A percentile compares a stretch with the other conserved stretches of the same genome.
Evolutionary conservation across 225 moss, liverwort and hornwort species (phyloP).

Genomic region (Antitrichia curtipendula): DNA sequence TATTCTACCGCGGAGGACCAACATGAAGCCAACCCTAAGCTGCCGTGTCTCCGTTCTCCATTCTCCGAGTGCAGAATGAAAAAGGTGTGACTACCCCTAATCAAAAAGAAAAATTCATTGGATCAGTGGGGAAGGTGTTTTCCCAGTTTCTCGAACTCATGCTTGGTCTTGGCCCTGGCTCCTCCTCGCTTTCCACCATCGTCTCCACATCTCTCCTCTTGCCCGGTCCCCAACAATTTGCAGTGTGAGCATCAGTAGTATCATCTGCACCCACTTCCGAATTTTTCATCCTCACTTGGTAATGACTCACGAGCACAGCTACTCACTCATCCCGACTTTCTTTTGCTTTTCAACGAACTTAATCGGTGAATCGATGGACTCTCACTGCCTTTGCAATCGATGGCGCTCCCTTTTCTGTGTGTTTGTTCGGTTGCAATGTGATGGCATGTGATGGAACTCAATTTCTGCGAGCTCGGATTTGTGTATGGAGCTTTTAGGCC

Average conservation of each 20-base stretch:
- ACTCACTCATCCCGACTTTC: neutral
- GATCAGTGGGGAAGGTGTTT: neutral
- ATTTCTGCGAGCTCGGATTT: neutral
- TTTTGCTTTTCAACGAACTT: neutral
- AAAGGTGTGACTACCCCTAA: too few species aligned
- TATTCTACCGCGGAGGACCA: too few species aligned
- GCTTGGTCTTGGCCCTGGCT: neutral
- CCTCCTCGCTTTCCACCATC: neutral
- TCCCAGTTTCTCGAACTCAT: neutral
- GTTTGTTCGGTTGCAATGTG: neutral
- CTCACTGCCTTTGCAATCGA: neutral
- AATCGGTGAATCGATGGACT: neutral
- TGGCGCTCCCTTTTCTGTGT: neutral
- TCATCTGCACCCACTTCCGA: neutral
- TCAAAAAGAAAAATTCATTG: too few species aligned
- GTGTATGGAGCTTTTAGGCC: neutral
- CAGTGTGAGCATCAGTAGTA: neutral
- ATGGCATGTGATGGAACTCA: neutral
- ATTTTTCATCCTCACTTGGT: neutral
- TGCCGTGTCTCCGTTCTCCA: too few species aligned
- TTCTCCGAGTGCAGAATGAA: too few species aligned
- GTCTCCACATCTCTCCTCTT: neutral
- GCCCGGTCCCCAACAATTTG: neutral
- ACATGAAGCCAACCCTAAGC: too few species aligned
- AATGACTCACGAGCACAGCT: neutral